Evolutionary conservation across 2,329 filamentous ascomycete species (phyloP).

Genomic region (Neurospora sp.): DNA sequence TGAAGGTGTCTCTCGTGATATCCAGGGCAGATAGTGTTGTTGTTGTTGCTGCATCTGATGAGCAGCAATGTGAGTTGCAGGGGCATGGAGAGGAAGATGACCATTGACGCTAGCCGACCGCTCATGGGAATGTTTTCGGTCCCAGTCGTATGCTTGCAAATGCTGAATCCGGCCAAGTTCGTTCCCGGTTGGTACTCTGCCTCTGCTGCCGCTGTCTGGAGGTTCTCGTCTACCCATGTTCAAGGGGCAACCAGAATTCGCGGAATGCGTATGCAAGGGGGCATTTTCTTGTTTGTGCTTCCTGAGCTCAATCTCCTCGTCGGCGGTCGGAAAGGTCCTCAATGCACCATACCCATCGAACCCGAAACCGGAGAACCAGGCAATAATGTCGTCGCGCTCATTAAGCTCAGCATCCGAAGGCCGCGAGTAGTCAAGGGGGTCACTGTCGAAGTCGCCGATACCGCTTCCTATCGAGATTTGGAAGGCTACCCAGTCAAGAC

Average conservation of each 20-base stretch:
- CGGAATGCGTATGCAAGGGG: neutral
- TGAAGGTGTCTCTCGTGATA: neutral
- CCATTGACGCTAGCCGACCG: neutral
- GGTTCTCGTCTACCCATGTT: neutral
- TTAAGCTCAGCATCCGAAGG: constrained; percentile 29
- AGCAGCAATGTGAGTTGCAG: neutral
- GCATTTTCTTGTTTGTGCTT: neutral
- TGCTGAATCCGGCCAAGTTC: neutral
- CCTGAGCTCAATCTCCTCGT: neutral
- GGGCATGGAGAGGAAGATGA: neutral
- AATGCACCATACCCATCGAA: constrained; percentile 35
- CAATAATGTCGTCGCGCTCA: constrained; percentile 36
- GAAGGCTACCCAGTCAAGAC: constrained; percentile 53
- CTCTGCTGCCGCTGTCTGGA: neutral
- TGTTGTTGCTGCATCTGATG: neutral
- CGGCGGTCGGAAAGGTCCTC: neutral
- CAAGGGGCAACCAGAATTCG: neutral
- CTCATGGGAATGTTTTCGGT: neutral
- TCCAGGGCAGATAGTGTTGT: neutral
- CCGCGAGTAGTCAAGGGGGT: constrained; percentile 30
- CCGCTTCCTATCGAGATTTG: constrained; percentile 54
- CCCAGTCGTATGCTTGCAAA: neutral
- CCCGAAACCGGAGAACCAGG: constrained; percentile 43
- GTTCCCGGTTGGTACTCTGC: neutral
- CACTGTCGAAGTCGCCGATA: constrained; percentile 39